phyloP scores from a whole-genome alignment of 164 flowering plant species.

The Sedum album region DNA sequence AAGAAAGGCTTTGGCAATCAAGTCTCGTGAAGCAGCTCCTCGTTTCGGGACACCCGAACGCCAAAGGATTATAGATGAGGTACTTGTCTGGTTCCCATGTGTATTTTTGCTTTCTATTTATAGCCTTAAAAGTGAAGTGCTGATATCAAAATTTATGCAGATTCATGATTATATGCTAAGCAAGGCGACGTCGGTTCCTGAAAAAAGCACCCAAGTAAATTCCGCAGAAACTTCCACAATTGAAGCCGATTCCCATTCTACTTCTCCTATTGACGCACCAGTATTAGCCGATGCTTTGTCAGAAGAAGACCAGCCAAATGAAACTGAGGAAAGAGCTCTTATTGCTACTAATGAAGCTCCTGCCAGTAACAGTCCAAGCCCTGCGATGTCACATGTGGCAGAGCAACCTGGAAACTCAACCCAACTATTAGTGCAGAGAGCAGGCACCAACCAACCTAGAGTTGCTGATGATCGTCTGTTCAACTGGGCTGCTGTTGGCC shows the following conservation, averaged over 20 bases:
- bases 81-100: conserved; percentile 10
- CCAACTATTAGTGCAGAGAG: conserved; percentile 25
- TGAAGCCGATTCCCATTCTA: conserved; percentile 21
- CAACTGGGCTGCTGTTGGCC: conserved; percentile 86
- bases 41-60: conserved; percentile 75
- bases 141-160: conserved; percentile 21
- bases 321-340: neutral
- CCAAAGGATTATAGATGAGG: conserved; percentile 91
- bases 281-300: neutral
- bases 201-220: no score
- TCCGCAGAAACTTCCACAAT: no score
- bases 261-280: neutral
- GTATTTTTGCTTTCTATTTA: neutral
- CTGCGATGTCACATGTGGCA: neutral
- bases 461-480: conserved; percentile 72
- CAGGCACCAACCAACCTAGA: conserved; percentile 29
- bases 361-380: conserved; percentile 18
- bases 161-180: conserved; percentile 78
- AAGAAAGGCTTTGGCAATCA: conserved; percentile 64
- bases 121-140: neutral
- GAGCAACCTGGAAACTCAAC: conserved; percentile 23
- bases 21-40: conserved; percentile 85
- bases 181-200: no score
- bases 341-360: conserved; percentile 17
- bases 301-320: conserved; percentile 1